A percentile compares a stretch with the other conserved stretches of the same genome.
Evolutionary conservation across 2,329 filamentous ascomycete species (phyloP).

Genomic region (Penicillium fuscoglaucum): DNA sequence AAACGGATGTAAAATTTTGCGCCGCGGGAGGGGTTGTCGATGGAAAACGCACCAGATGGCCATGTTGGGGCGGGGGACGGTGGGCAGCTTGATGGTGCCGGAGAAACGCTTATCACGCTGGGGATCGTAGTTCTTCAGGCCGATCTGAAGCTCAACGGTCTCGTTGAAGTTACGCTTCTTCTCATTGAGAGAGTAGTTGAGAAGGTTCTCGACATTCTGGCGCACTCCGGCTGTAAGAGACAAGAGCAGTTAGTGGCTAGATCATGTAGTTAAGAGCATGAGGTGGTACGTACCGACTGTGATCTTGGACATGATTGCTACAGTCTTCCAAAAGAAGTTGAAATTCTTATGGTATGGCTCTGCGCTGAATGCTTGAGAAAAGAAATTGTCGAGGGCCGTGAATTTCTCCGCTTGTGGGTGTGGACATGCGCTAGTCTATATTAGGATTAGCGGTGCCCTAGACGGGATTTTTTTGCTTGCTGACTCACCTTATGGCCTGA

Average conservation of each 20-base stretch:
- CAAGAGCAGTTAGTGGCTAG: constrained; percentile 16
- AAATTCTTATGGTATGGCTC: constrained; percentile 73
- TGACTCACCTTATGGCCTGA: constrained; percentile 14
- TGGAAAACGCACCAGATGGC: constrained; percentile 65
- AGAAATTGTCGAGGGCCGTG: constrained; percentile 27
- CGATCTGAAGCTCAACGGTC: constrained; percentile 81
- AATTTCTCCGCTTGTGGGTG: constrained; percentile 45
- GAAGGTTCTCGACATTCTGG: constrained; percentile 87
- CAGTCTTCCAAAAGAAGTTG: constrained; percentile 81
- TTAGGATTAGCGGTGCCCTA: constrained; percentile 33
- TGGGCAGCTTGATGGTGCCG: constrained; percentile 93
- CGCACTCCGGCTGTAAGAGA: constrained; percentile 75
- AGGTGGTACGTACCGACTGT: constrained; percentile 52
- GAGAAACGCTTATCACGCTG: constrained; percentile 99
- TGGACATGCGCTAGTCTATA: constrained; percentile 27
- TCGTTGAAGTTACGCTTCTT: constrained; percentile 99
- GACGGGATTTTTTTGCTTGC: constrained; percentile 6
- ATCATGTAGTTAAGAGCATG: background rate
- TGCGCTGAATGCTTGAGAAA: constrained; percentile 44
- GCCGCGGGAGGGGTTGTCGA: background rate
- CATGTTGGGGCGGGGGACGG: constrained; percentile 89
- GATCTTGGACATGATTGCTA: constrained; percentile 60
- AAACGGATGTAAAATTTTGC: background rate
- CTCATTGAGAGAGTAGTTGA: constrained; percentile 91
- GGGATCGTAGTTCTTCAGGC: constrained; percentile 98